Percentiles rank a stretch among this genome's conserved stretches.
These are phyloP conservation scores for Botrytis byssoidea DNA, from an alignment of 2,329 filamentous ascomycete genomes.

Conservation along the genomic window DNA sequence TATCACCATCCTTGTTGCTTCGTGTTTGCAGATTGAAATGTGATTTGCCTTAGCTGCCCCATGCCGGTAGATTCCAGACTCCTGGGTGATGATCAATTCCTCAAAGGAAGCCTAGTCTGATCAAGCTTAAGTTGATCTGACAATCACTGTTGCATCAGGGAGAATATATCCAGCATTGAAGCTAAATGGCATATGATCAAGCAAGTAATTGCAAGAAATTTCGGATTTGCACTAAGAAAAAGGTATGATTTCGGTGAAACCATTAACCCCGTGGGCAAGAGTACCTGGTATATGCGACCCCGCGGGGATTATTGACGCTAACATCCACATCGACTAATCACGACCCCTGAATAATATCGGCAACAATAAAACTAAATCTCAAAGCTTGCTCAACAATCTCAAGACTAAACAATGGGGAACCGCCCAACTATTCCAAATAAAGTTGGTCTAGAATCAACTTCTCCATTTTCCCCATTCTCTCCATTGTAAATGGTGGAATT, in stretches of 20 bases:
- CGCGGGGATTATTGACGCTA: conserved; percentile 16
- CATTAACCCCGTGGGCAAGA: conserved; percentile 18
- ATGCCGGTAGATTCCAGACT: background rate
- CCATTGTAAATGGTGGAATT: conserved; percentile 20
- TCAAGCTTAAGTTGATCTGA: background rate
- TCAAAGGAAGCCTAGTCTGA: background rate
- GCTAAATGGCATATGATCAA: background rate
- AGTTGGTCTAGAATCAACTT: background rate
- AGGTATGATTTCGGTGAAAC: conserved; percentile 6
- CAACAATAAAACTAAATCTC: background rate
- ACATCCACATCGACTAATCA: conserved; percentile 2
- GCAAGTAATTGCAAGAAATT: background rate
- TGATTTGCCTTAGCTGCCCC: conserved; percentile 3
- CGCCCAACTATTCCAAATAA: conserved; percentile 9
- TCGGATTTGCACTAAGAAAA: background rate
- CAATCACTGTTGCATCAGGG: background rate
- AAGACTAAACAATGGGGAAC: conserved; percentile 3
- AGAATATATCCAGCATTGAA: background rate
- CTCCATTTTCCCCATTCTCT: background rate
- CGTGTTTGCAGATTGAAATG: background rate
- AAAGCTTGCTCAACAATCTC: conserved; percentile 1
- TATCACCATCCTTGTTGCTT: background rate
- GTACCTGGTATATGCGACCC: background rate
- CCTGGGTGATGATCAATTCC: background rate
- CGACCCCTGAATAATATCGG: conserved; percentile 5